phyloP scores from a whole-genome alignment of 768 basidiomycete species.

The Leccinum imitatum region DNA sequence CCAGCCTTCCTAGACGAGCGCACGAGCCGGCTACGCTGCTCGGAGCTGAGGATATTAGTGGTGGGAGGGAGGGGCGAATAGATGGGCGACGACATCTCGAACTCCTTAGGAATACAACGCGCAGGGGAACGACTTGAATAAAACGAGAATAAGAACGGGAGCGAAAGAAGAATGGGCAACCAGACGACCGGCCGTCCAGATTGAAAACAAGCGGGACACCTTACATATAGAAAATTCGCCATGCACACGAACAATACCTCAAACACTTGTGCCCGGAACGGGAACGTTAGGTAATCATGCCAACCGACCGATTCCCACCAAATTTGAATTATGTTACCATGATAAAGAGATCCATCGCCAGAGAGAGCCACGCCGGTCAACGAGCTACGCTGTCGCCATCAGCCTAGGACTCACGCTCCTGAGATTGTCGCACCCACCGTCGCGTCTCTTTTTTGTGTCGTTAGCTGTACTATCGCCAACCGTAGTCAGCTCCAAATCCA shows the following conservation, averaged over 20 bases:
- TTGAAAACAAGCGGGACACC: conserved; percentile 9
- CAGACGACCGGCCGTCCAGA: background rate
- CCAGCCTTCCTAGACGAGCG: conserved; percentile 39
- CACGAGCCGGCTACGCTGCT: conserved; percentile 36
- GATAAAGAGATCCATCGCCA: background rate
- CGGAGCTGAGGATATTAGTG: conserved; percentile 31
- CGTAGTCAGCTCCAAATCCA: too few relatives aligned
- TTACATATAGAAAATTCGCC: background rate
- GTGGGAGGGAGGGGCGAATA: conserved; percentile 34
- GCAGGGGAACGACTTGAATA: background rate
- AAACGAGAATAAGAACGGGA: background rate
- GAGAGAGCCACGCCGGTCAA: background rate
- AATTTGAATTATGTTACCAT: background rate
- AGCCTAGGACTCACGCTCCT: background rate
- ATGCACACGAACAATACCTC: conserved; percentile 3
- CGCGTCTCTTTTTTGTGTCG: background rate
- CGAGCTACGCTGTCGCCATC: background rate
- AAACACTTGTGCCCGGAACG: conserved; percentile 17
- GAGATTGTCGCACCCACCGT: background rate
- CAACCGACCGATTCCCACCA: conserved; percentile 5
- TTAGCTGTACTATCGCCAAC: background rate
- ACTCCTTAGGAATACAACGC: conserved; percentile 5
- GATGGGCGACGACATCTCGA: conserved; percentile 23
- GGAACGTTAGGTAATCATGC: conserved; percentile 14
- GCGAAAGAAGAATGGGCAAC: background rate